A percentile compares a stretch with the other conserved stretches of the same genome.
These are phyloP conservation scores for Candida saitoana DNA, from an alignment of 805 yeast genomes.

Conservation along the genomic window DNA sequence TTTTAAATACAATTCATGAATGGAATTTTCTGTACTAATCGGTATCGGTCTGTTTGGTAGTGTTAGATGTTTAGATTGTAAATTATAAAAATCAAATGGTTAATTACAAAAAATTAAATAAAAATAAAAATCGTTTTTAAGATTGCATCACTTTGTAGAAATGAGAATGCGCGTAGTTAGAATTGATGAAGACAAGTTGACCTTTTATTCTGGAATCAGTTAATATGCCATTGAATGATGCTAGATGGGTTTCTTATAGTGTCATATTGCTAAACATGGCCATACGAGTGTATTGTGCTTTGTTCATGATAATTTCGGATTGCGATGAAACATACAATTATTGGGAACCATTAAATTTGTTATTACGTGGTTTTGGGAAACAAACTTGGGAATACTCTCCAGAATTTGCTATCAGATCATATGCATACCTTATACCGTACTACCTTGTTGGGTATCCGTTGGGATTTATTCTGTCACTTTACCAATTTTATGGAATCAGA, in stretches of 20 bases:
- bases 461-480: conserved; percentile 9
- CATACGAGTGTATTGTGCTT: conserved; percentile 35
- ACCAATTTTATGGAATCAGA: conserved; percentile 54
- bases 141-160: no score
- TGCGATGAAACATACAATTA: conserved; percentile 92
- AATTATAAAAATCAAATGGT: neutral
- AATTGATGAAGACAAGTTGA: neutral
- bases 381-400: conserved; percentile 98
- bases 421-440: conserved; percentile 65
- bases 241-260: conserved; percentile 5
- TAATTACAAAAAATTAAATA: no score
- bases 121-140: no score
- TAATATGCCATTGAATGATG: neutral
- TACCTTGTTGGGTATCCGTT: conserved; percentile 24
- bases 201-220: neutral
- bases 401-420: conserved; percentile 79
- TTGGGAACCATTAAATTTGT: conserved; percentile 87
- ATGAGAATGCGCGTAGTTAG: neutral
- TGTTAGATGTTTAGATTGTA: conserved; percentile 1
- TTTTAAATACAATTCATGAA: no score
- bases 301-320: conserved; percentile 72
- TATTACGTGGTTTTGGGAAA: conserved; percentile 79
- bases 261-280: conserved; percentile 8
- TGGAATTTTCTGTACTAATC: neutral
- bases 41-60: neutral